Base-by-base conservation (phyloP, 352 stramenopile species). In the Phytophthora idaei region DNA sequence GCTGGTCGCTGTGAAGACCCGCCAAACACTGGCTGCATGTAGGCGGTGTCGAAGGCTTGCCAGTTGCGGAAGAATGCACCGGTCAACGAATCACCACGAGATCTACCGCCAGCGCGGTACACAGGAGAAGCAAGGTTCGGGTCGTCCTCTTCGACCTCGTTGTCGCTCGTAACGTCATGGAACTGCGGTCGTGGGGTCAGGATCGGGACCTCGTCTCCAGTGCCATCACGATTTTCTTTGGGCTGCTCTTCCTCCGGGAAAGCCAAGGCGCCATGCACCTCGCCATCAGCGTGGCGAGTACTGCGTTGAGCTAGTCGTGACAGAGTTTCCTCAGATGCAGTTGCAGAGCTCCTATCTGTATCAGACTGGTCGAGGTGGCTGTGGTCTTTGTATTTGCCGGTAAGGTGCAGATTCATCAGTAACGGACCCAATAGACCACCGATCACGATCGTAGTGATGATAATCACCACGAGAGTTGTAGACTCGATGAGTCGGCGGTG, bases 381-480 rank as follows among this genome's bases (percentile, higher is more conserved):
- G 34, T 80, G 61, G 15, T 77, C 61, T 61, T 77, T 76, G 15
- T 73, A 60, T 17, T 85, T 76, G 8, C 78, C 76, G 5, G 73
- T 79, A 29, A 83, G 66, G 36, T 71, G 63, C 29, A 95, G 66
- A 25, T 61, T 81, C 25, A 73, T 74, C 12, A 95, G 68, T 44
- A 95, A 69, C 15, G 87, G 87, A 4, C 87, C 87, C 8, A 83
- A 93, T 41, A 95, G 71, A 7, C 85, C 87, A 4, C 87, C 87
- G 36, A 95, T 78, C 25, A 92, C 79, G 44, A 95, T 87, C 7
- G 87, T 95, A 17, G 87, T 95, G 56, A 95, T 93, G 6, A 95
- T 80, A 31, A 95, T 88, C 44, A 95, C 84, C 72, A 94, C 89
- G 44, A 95, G 68, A 55, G 87, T 94, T n/a, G 87, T 95, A 25